These are phyloP conservation scores for Saururus chinensis DNA, from an alignment of 164 flowering plant genomes.

Conservation along the genomic window DNA sequence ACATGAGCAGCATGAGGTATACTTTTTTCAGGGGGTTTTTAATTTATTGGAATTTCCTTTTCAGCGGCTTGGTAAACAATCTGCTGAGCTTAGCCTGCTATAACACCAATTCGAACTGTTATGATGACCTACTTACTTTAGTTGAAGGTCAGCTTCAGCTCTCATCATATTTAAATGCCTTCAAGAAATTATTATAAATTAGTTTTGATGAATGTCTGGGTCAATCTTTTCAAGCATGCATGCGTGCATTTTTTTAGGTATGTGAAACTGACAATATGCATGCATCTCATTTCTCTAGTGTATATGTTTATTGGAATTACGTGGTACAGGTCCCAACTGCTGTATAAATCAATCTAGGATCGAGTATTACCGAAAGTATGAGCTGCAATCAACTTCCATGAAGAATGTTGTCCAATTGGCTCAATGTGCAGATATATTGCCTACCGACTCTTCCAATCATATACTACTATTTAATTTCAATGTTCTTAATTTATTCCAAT, in stretches of 20 bases:
- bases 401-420: constrained; percentile 10
- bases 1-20: no score
- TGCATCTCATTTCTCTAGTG: no score
- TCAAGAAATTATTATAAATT: no score
- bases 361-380: not conserved
- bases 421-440: not conserved
- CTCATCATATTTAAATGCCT: not conserved
- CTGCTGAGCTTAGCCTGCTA: constrained; percentile 1
- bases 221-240: not conserved
- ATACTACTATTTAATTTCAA: not conserved
- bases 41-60: not conserved
- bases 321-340: constrained; percentile 3
- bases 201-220: not conserved
- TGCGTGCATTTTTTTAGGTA: no score
- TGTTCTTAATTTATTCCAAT: not conserved
- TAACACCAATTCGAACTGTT: not conserved
- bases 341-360: constrained; percentile 3
- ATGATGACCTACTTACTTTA: not conserved
- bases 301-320: no score
- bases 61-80: constrained; percentile 1
- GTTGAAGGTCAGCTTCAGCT: constrained; percentile 1
- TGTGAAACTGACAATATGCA: no score
- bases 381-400: constrained; percentile 9
- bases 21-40: not conserved
- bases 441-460: not conserved